Base-by-base conservation (phyloP, 768 basidiomycete species). In the Mycena filopes region DNA sequence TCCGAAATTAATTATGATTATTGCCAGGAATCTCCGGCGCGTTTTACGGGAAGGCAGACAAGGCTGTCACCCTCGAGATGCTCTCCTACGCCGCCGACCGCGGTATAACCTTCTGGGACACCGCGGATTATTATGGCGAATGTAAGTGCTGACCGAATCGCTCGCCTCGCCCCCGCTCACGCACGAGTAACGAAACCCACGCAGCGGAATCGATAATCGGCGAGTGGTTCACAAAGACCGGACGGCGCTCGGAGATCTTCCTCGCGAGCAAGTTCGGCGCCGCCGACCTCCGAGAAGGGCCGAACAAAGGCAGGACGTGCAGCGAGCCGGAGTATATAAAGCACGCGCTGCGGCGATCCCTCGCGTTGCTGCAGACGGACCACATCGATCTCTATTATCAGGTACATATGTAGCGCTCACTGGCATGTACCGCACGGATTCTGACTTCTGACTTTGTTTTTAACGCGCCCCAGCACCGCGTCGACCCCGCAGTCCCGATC, bases 211-310 rank as follows among this genome's bases (percentile, higher is more conserved):
- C 75, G 1, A 73, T 83, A 4, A 72, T 86, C 28, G 83, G 82
- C 1, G 79, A 80, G 63, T 85, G 82, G 82, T 78, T 73, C n/a
- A 63, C 58, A 6, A 29, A 41, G 20, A 69, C 68, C 1, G 68
- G 68, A 18, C 54, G 68, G 5, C 65, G 68, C 15, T 49, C 58
- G 13, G 76, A 83, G 41, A 82, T 86, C 23, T 86, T 85, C 72
- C 78, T 86, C 12, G 83, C 82, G 4, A 83, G 82, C 47, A 86
- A 86, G 73, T 84, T 83, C 45, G 82, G 83, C 5, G 13, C 75
- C 28, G 55, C 20, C 38, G 60, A 62, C 45, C 60, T 61, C 3
- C 41, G 56, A 28, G 21, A 26, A 23, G 67, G 61, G 45, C 71
- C 67, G n/a, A 49, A 56, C 13, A 53, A 65, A 42, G 54, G 59